Base-by-base conservation (phyloP, 345 rosid species). In the Melaleuca quinquenervia region DNA sequence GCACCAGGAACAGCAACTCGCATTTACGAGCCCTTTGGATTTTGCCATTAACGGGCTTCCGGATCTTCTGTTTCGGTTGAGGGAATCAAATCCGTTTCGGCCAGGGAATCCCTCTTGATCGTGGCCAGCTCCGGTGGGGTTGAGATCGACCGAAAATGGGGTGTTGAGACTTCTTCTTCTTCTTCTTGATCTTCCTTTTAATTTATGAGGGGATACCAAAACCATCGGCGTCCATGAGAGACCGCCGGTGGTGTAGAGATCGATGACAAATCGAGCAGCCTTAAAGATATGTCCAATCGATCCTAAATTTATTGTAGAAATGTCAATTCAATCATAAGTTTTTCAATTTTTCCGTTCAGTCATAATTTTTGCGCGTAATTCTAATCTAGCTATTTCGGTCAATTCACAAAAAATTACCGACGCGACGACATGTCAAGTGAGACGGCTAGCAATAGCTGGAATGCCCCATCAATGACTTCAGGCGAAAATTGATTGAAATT, bases 381-480 rank as follows among this genome's bases (percentile, higher is more conserved):
- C 29, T 36, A 62, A 62, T 62, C 5, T 8, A 15, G 36, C 29
- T 8, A 6, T 27, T 27, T 16, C 1, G 6, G 0, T 62, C 11
- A 15, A 27, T 62, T 29, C 8, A 0, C 15, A 8, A 9, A 14
- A 62, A 62, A 62, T 29, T 21, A 1, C 8, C 7, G 44, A 15
- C 1, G 1, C 15, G 0, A 3, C 2, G 0, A 0, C 29, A 1
- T 7, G 18, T 1, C 75, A 15, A 0, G 36, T 62, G 29, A 0
- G 53, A 51, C 5, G 20, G 53, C 53, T 1, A 2, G 7, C 21
- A 7, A 20, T 2, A 20, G 16, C 7, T 15, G 21, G 7, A 52
- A 2, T 4, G 53, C 7, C 53, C 3, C 6, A 2, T 16, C 53
- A 6, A 52, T 20, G 7, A 52, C 53, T 52, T 52, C 0, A 0